Evolutionary conservation across 345 rosid genomes (phyloP).

Genomic region (Combretum micranthum): DNA sequence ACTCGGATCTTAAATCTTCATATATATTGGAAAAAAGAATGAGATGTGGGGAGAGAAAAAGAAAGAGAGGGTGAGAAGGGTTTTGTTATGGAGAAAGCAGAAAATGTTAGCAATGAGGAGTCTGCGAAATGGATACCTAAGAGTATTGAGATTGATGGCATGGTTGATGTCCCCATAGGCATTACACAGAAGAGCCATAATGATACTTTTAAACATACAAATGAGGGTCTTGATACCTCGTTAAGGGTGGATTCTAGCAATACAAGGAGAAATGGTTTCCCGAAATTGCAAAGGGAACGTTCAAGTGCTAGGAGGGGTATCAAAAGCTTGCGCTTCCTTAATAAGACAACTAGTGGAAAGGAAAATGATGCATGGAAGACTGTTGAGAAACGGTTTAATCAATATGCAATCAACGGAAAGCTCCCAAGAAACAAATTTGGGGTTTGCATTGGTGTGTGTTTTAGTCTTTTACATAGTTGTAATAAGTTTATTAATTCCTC

Average conservation of each 20-base stretch:
- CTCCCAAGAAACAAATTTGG: constrained; percentile 68
- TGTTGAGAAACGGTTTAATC: constrained; percentile 65
- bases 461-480: no score
- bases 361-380: constrained; percentile 82
- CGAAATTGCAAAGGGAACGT: constrained; percentile 40
- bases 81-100: background rate
- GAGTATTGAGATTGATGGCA: constrained; percentile 41
- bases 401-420: constrained; percentile 49
- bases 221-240: constrained; percentile 15
- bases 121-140: constrained; percentile 57
- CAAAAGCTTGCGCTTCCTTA: constrained; percentile 75
- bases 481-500: no score
- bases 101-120: constrained; percentile 13
- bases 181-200: background rate
- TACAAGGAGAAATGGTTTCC: constrained; percentile 32
- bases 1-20: no score
- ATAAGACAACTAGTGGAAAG: constrained; percentile 61
- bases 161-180: constrained; percentile 32
- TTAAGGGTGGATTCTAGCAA: constrained; percentile 32
- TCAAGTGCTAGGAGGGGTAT: constrained; percentile 71
- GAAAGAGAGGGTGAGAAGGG: background rate
- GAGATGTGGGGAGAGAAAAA: background rate
- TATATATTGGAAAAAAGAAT: background rate
- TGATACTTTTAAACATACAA: constrained; percentile 1
- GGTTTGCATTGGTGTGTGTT: constrained; percentile 50